phyloP scores from a whole-genome alignment of 108 stramenopile genomes.

The Fragilariopsis cylindrus region DNA sequence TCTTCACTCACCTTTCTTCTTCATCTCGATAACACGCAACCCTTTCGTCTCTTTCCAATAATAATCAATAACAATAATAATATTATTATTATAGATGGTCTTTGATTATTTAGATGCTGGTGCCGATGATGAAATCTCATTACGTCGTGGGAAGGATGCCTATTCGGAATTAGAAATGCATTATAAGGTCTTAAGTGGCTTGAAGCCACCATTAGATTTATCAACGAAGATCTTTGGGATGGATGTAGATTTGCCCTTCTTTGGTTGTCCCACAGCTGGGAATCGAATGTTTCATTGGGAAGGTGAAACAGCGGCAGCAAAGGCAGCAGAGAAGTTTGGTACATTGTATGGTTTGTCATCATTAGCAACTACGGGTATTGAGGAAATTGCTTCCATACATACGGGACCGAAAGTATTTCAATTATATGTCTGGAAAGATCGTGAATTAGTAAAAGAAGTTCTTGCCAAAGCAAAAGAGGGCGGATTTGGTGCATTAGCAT shows the following conservation, averaged over 20 bases:
- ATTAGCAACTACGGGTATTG: slow-evolving; percentile 86
- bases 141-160: slow-evolving; percentile 89
- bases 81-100: slow-evolving; percentile 70
- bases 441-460: slow-evolving; percentile 92
- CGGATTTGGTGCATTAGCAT: slow-evolving; percentile 92
- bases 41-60: neutral
- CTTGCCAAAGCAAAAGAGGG: slow-evolving; percentile 92
- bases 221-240: slow-evolving; percentile 82
- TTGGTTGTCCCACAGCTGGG: slow-evolving; percentile 90
- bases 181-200: slow-evolving; percentile 87
- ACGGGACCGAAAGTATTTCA: slow-evolving; percentile 92
- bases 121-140: slow-evolving; percentile 88
- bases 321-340: slow-evolving; percentile 81
- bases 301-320: slow-evolving; percentile 90
- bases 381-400: slow-evolving; percentile 73
- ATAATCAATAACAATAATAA: neutral
- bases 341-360: slow-evolving; percentile 86
- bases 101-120: slow-evolving; percentile 93
- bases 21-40: too few relatives aligned
- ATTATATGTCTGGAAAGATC: slow-evolving; percentile 97
- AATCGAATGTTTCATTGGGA: slow-evolving; percentile 95
- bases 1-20: too few relatives aligned
- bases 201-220: slow-evolving; percentile 87
- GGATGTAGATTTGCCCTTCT: slow-evolving; percentile 86
- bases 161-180: slow-evolving; percentile 91